These are phyloP conservation scores for Penicillium sp. DNA, from an alignment of 2,329 filamentous ascomycete genomes.

Conservation along the genomic window DNA sequence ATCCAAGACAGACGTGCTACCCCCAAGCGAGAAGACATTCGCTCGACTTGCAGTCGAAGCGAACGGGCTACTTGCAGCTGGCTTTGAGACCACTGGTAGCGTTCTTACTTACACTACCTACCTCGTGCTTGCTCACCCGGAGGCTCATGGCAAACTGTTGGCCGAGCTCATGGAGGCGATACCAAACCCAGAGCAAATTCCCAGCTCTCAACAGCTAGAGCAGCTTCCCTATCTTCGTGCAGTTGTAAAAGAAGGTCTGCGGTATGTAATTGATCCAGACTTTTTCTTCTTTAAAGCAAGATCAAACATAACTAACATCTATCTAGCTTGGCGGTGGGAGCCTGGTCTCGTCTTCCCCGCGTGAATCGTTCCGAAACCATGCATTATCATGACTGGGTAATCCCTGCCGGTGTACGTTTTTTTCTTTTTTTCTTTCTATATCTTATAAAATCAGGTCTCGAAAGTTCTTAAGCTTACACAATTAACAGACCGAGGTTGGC, in stretches of 20 bases:
- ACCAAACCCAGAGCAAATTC: slow-evolving; percentile 8
- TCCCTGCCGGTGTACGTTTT: slow-evolving; percentile 17
- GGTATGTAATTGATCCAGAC: slow-evolving; percentile 9
- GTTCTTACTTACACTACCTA: slow-evolving; percentile 18
- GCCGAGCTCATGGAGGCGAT: slow-evolving; percentile 17
- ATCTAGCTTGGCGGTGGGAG: slow-evolving; percentile 9
- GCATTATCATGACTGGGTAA: slow-evolving; percentile 23
- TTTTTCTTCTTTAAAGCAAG: not conserved
- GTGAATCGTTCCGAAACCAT: slow-evolving; percentile 14
- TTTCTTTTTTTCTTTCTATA: not conserved
- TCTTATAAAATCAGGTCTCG: not conserved
- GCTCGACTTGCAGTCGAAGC: slow-evolving; percentile 26
- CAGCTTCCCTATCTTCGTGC: slow-evolving; percentile 17
- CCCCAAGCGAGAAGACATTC: slow-evolving; percentile 19
- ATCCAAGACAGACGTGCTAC: slow-evolving; percentile 8
- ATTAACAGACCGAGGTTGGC: slow-evolving; percentile 8
- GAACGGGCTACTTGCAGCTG: slow-evolving; percentile 24
- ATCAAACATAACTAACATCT: slow-evolving; percentile 6
- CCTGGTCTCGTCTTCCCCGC: slow-evolving; percentile 13
- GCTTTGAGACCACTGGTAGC: slow-evolving; percentile 24
- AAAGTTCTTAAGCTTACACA: not conserved
- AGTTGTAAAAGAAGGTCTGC: slow-evolving; percentile 25
- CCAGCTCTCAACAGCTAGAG: slow-evolving; percentile 8
- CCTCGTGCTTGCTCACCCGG: slow-evolving; percentile 13
- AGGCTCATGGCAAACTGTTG: slow-evolving; percentile 14